Evolutionary conservation across 1,284 basidiomycete species (phyloP).

Genomic region (Cutaneotrichosporon sp.): DNA sequence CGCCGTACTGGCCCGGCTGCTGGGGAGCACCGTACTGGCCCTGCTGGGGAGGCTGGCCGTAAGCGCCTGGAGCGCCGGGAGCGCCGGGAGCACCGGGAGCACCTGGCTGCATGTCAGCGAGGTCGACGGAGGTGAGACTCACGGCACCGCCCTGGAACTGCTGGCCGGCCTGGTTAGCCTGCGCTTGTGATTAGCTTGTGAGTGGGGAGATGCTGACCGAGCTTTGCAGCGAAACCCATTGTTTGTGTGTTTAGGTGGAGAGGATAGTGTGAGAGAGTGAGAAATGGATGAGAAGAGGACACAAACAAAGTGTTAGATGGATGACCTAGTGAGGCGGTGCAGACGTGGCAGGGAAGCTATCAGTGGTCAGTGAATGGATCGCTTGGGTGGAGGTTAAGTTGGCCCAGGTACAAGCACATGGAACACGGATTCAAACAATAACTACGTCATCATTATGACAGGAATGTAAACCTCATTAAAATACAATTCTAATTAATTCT

Average conservation of each 20-base stretch:
- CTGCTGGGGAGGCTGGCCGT: slow-evolving; percentile 26
- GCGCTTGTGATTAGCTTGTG: not conserved
- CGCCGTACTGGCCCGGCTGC: not conserved
- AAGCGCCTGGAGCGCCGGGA: slow-evolving; percentile 22
- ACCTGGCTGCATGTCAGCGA: not conserved
- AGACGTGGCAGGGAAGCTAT: not conserved
- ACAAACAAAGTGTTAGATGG: not conserved
- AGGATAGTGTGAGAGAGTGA: not conserved
- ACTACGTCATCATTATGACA: not conserved
- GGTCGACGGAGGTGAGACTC: not conserved
- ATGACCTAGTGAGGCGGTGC: not conserved
- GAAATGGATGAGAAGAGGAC: not conserved
- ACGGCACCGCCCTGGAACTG: slow-evolving; percentile 10
- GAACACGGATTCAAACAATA: not conserved
- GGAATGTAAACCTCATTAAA: not conserved
- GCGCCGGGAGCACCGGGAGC: slow-evolving; percentile 3
- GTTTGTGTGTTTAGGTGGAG: not conserved
- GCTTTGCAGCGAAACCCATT: slow-evolving; percentile 8
- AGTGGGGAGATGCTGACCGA: slow-evolving; percentile 3
- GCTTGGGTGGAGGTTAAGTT: not conserved
- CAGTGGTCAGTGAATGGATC: too few relatives aligned
- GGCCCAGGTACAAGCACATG: too few relatives aligned
- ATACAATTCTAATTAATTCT: not conserved
- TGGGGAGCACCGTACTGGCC: slow-evolving; percentile 25
- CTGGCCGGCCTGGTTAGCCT: slow-evolving; percentile 7